These are phyloP conservation scores for Pyronema domesticum DNA, from an alignment of 495 filamentous ascomycete genomes.

Conservation along the genomic window DNA sequence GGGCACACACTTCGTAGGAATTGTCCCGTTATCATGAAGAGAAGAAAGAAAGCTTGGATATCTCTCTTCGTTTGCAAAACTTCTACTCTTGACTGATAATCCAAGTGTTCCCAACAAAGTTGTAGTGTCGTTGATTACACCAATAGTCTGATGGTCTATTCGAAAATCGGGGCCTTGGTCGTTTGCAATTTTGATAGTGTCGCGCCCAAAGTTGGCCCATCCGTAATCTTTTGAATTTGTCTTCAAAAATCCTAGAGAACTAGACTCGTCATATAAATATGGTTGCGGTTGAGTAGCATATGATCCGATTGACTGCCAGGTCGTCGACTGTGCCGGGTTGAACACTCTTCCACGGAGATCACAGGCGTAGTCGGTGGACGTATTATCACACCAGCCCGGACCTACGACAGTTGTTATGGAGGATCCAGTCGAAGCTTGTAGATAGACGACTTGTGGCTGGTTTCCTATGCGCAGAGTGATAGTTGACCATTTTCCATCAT, in stretches of 20 bases:
- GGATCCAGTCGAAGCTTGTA: neutral
- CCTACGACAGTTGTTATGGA: neutral
- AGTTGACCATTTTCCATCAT: constrained; percentile 4
- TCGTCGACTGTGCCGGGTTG: neutral
- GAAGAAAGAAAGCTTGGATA: neutral
- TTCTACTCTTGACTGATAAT: neutral
- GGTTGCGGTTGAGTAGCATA: neutral
- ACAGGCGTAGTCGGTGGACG: neutral
- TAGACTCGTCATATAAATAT: neutral
- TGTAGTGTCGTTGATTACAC: constrained; percentile 1
- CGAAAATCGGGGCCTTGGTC: neutral
- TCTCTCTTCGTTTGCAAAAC: constrained; percentile 1
- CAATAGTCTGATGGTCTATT: neutral
- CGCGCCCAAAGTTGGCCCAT: constrained; percentile 1
- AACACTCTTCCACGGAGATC: neutral
- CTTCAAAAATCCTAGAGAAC: too few species aligned
- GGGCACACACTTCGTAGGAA: neutral
- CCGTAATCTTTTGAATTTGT: neutral
- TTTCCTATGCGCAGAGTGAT: constrained; percentile 1
- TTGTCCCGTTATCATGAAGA: neutral
- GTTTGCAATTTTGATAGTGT: neutral
- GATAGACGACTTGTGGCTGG: neutral
- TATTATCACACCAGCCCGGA: constrained; percentile 1
- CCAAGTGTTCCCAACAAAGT: neutral
- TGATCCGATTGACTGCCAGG: constrained; percentile 1